phyloP scores from a whole-genome alignment of 768 basidiomycete genomes.

The Boletus speciosus region DNA sequence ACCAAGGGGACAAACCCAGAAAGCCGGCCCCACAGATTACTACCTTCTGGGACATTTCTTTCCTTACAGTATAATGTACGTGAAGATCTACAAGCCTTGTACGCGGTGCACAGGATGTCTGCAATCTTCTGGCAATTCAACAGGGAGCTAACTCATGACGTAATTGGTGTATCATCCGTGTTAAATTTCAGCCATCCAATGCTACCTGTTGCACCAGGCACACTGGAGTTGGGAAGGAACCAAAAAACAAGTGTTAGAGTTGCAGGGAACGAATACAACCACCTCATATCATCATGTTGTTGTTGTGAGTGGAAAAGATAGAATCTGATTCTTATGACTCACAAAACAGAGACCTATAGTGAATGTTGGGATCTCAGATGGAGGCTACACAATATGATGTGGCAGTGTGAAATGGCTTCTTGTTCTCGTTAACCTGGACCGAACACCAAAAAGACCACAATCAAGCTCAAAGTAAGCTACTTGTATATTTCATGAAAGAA shows the following conservation, averaged over 20 bases:
- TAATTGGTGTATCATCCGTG: neutral
- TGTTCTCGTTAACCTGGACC: neutral
- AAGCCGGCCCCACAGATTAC: constrained; percentile 59
- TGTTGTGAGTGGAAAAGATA: neutral
- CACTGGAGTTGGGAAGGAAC: neutral
- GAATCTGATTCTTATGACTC: neutral
- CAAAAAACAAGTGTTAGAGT: neutral
- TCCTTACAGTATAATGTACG: neutral
- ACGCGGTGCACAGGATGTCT: neutral
- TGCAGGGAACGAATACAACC: constrained; percentile 2
- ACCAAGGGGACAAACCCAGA: constrained; percentile 43
- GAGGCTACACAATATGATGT: neutral
- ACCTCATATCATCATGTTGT: neutral
- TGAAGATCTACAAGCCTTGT: neutral
- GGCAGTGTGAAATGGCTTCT: constrained; percentile 5
- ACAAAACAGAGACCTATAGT: neutral
- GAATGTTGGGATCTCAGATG: neutral
- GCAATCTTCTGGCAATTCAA: neutral
- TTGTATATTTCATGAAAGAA: neutral
- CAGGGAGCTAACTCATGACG: constrained; percentile 10
- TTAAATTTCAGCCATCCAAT: neutral
- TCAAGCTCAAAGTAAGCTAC: neutral
- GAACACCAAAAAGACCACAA: neutral
- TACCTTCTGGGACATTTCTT: constrained; percentile 34
- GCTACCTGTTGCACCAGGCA: neutral